Conservation (phyloP, 2,329 filamentous ascomycete genomes). For the Paecilomyces dactylethromorphus region DNA sequence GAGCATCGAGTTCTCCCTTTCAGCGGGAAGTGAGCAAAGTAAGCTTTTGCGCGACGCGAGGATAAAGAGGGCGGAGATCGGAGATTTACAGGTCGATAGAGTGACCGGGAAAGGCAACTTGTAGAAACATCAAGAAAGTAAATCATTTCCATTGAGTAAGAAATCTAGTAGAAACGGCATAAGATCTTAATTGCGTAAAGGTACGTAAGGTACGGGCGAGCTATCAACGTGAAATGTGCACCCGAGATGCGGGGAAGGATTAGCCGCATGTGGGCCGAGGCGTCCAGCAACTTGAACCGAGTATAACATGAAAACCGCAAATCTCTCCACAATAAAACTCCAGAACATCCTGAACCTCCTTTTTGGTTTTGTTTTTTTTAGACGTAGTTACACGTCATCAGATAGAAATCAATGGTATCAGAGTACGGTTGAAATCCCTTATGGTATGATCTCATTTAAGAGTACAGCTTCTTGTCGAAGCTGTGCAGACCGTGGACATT, state of each 20-base stretch:
- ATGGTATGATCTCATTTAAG: slow-evolving; percentile 45
- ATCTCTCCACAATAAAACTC: not conserved
- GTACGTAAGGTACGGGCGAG: not conserved
- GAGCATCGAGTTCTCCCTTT: not conserved
- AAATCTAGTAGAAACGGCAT: not conserved
- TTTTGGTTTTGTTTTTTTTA: not conserved
- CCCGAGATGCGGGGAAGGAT: not conserved
- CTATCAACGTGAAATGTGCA: not conserved
- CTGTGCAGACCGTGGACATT: slow-evolving; percentile 95
- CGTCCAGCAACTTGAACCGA: not conserved
- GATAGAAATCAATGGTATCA: not conserved
- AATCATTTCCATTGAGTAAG: not conserved
- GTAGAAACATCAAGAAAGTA: not conserved
- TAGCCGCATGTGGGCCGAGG: not conserved
- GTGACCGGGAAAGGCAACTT: not conserved
- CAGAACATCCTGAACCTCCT: not conserved
- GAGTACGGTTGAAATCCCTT: slow-evolving; percentile 11
- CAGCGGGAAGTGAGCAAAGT: not conserved
- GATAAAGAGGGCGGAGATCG: not conserved
- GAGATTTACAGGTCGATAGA: not conserved
- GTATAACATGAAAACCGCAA: not conserved
- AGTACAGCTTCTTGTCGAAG: slow-evolving; percentile 99
- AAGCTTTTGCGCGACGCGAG: not conserved
- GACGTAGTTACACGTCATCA: not conserved
- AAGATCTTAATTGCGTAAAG: not conserved